Conservation (phyloP, 441 rosid species). For the Adansonia rubrostipa region DNA sequence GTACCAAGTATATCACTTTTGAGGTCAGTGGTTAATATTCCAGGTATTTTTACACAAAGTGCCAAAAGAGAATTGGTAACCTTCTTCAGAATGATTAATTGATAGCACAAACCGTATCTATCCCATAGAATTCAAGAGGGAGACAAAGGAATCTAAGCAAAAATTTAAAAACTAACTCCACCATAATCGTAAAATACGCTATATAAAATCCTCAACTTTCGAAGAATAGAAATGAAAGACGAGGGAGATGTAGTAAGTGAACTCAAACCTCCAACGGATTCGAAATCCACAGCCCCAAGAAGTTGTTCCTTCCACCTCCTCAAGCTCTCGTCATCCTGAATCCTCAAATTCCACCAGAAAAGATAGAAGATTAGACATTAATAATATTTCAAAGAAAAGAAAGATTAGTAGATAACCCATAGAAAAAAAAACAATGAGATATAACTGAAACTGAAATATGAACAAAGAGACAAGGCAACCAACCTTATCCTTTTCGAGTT, state of each 20-base stretch:
- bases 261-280: constrained; percentile 53
- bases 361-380: constrained; percentile 21
- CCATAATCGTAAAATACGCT: neutral
- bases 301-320: constrained; percentile 69
- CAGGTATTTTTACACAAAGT: neutral
- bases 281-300: constrained; percentile 53
- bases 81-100: neutral
- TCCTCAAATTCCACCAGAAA: constrained; percentile 27
- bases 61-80: neutral
- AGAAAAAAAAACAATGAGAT: neutral
- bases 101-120: neutral
- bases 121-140: neutral
- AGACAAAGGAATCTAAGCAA: constrained; percentile 1
- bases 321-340: constrained; percentile 64
- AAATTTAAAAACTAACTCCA: constrained; percentile 7
- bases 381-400: constrained; percentile 18
- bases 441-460: constrained; percentile 5
- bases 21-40: neutral
- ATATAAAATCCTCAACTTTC: neutral
- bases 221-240: neutral
- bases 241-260: neutral
- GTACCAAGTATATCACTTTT: neutral
- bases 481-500: constrained; percentile 60
- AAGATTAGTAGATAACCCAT: neutral
- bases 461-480: constrained; percentile 4